Evolutionary conservation across 140 eudicot species (phyloP).

Genomic region (Bidens hawaiensis): DNA sequence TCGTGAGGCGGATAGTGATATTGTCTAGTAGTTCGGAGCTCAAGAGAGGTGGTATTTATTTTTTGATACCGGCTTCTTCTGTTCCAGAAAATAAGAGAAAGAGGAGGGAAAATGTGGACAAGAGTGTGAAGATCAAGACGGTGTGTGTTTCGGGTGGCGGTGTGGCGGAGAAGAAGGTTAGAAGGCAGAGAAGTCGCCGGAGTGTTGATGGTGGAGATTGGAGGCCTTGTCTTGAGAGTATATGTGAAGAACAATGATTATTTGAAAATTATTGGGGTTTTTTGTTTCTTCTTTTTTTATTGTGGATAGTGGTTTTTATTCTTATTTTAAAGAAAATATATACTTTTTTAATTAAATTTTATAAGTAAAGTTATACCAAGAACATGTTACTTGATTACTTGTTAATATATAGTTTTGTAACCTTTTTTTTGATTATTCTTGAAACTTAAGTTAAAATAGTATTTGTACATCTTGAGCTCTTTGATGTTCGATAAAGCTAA

Average conservation of each 20-base stretch:
- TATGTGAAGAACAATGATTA: slow-evolving; percentile 52
- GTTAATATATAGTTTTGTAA: too few relatives aligned
- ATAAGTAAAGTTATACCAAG: too few relatives aligned
- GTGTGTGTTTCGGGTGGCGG: slow-evolving; percentile 8
- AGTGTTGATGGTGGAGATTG: slow-evolving; percentile 65
- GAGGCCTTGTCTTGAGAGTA: slow-evolving; percentile 68
- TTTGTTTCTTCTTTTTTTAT: slow-evolving; percentile 8
- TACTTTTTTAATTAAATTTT: slow-evolving; percentile 5
- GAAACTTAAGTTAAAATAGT: too few relatives aligned
- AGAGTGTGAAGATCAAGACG: slow-evolving; percentile 14
- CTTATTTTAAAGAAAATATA: not conserved
- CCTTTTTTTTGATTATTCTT: too few relatives aligned
- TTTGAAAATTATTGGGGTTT: slow-evolving; percentile 7
- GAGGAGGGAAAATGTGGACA: slow-evolving; percentile 24
- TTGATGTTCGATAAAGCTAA: too few relatives aligned
- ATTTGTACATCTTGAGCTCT: too few relatives aligned
- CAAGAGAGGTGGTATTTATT: slow-evolving; percentile 73
- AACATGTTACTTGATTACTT: too few relatives aligned
- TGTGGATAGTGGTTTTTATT: slow-evolving; percentile 19
- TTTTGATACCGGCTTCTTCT: slow-evolving; percentile 71
- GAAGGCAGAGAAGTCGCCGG: slow-evolving; percentile 30
- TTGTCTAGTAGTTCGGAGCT: slow-evolving; percentile 67
- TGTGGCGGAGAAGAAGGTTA: slow-evolving; percentile 36
- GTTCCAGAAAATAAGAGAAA: slow-evolving; percentile 53
- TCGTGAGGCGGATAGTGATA: slow-evolving; percentile 49